phyloP scores from a whole-genome alignment of 208 protist genomes.

The Strigomonas oncopelti region DNA sequence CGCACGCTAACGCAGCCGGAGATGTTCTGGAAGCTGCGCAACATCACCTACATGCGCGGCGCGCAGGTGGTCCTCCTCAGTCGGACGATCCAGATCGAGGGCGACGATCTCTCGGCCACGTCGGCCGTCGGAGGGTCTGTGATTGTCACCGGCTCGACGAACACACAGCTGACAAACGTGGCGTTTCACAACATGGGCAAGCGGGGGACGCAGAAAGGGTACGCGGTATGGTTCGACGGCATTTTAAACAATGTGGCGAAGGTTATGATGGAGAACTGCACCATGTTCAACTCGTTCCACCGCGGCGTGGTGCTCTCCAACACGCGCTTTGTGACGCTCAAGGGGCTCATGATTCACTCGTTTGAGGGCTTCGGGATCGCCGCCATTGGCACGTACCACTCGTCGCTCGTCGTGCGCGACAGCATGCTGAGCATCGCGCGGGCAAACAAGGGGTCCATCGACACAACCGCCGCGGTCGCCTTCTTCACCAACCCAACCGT shows the following conservation, averaged over 20 bases:
- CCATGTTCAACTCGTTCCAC: conserved; percentile 32
- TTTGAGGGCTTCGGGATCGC: conserved; percentile 31
- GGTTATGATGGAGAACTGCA: conserved; percentile 21
- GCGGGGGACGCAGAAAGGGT: conserved; percentile 23
- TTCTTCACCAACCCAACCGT: conserved; percentile 26
- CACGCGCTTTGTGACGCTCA: conserved; percentile 26
- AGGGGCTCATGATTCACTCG: conserved; percentile 14
- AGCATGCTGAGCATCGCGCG: conserved; percentile 14
- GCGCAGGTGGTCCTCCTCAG: conserved; percentile 45
- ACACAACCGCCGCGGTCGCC: conserved; percentile 24
- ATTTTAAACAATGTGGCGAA: conserved; percentile 13
- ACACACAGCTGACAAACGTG: conserved; percentile 24
- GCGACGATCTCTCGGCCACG: conserved; percentile 27
- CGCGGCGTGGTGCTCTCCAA: conserved; percentile 31
- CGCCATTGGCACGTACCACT: conserved; percentile 24
- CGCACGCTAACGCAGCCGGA: neutral
- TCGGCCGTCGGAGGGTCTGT: conserved; percentile 27
- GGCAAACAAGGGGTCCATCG: conserved; percentile 22
- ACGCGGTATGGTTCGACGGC: conserved; percentile 25
- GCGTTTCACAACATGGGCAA: conserved; percentile 41
- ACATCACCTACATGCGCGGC: conserved; percentile 6
- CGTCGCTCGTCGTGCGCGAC: conserved; percentile 14
- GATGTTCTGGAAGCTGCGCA: neutral
- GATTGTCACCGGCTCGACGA: conserved; percentile 13
- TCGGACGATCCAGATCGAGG: conserved; percentile 52